Conservation (phyloP, 2,329 filamentous ascomycete species). For the Capronia americana region DNA sequence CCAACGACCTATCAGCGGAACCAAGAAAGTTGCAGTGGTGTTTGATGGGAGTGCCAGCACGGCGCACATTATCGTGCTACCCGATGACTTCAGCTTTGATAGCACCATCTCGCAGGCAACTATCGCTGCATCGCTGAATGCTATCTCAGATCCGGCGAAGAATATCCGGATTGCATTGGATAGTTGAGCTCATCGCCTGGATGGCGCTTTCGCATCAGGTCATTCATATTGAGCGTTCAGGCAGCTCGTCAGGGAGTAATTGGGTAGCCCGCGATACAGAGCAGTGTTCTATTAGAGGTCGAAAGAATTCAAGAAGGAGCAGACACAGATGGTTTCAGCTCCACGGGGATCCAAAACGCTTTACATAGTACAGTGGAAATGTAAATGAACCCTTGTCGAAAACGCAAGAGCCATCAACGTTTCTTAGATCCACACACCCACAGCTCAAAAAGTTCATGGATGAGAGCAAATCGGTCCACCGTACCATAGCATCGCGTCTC, state of each 20-base stretch:
- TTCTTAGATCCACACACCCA: no score
- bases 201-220: background rate
- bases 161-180: conserved; percentile 26
- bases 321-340: background rate
- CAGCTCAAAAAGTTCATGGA: no score
- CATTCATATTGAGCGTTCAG: background rate
- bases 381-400: no score
- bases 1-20: conserved; percentile 64
- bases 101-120: conserved; percentile 25
- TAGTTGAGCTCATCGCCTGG: conserved; percentile 11
- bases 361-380: no score
- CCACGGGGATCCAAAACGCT: background rate
- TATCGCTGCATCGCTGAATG: conserved; percentile 28
- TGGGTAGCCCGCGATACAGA: background rate
- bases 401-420: no score
- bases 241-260: background rate
- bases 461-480: background rate
- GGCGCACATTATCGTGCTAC: conserved; percentile 34
- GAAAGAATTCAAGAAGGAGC: background rate
- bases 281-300: background rate
- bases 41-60: conserved; percentile 50
- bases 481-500: background rate
- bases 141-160: conserved; percentile 22
- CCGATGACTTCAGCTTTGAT: conserved; percentile 34
- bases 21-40: conserved; percentile 70